Conservation (phyloP, 768 basidiomycete genomes). For the Amanita molliuscula region DNA sequence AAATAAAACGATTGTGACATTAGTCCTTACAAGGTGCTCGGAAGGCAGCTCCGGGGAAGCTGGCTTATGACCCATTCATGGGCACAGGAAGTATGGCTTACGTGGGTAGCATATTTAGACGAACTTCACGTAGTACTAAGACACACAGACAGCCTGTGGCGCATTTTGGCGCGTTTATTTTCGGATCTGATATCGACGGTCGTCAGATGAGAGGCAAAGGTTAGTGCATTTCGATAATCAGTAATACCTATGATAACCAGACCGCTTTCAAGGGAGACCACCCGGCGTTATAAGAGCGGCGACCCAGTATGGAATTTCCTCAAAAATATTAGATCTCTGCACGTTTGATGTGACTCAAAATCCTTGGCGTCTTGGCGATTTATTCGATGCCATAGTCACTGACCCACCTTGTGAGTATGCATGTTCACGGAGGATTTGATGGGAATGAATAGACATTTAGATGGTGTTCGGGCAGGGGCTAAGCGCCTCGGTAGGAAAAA, state of each 20-base stretch:
- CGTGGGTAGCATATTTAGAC: slow-evolving; percentile 29
- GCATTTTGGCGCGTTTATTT: slow-evolving; percentile 77
- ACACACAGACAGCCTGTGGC: slow-evolving; percentile 56
- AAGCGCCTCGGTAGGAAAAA: slow-evolving; percentile 70
- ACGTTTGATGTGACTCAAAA: slow-evolving; percentile 91
- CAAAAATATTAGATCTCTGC: slow-evolving; percentile 70
- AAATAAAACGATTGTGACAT: neutral
- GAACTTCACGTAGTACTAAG: neutral
- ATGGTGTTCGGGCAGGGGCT: slow-evolving; percentile 87
- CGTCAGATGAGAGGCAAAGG: slow-evolving; percentile 95
- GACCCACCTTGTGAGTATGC: slow-evolving; percentile 79
- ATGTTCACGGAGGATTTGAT: neutral
- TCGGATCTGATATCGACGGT: slow-evolving; percentile 95
- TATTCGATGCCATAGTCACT: slow-evolving; percentile 92
- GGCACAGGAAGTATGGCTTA: slow-evolving; percentile 91
- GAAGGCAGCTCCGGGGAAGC: slow-evolving; percentile 78
- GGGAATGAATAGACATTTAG: slow-evolving; percentile 24
- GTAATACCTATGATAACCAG: neutral
- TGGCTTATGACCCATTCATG: slow-evolving; percentile 93
- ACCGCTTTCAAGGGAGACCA: slow-evolving; percentile 20
- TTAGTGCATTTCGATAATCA: slow-evolving; percentile 14
- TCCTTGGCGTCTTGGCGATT: slow-evolving; percentile 79
- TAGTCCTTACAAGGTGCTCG: neutral
- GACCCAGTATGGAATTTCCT: slow-evolving; percentile 67
- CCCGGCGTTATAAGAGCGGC: slow-evolving; percentile 79